A percentile compares a stretch with the other conserved stretches of the same genome.
Evolutionary conservation across 257 asterid species (phyloP).

Genomic region (Solanum ossicruentum): DNA sequence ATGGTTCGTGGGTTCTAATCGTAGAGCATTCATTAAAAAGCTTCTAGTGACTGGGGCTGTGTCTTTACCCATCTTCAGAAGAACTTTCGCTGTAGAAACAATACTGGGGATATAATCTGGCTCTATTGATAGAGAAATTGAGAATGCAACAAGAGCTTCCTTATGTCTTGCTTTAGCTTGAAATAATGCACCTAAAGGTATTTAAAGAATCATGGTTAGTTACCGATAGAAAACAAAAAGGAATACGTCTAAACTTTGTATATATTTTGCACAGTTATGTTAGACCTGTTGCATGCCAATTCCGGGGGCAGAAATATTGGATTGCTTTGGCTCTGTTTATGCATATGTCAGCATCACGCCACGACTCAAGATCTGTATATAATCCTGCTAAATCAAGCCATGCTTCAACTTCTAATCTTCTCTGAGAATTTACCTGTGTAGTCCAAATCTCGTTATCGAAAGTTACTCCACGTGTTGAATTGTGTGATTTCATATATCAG

Average conservation of each 20-base stretch:
- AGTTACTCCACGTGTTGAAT: not conserved
- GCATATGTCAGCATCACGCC: conserved; percentile 58
- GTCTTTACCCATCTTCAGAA: conserved; percentile 35
- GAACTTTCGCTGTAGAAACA: conserved; percentile 54
- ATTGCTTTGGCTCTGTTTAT: conserved; percentile 39
- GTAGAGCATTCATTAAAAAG: conserved; percentile 66
- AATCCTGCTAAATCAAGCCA: conserved; percentile 88
- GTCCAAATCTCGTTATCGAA: not conserved
- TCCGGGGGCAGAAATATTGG: conserved; percentile 35
- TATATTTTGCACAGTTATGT: not conserved
- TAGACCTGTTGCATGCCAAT: conserved; percentile 72
- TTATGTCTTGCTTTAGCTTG: conserved; percentile 35
- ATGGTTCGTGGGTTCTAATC: conserved; percentile 68
- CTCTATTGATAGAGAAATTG: conserved; percentile 49
- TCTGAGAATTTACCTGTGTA: conserved; percentile 31
- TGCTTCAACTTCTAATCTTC: conserved; percentile 48
- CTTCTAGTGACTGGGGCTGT: conserved; percentile 58
- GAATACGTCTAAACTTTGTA: not conserved
- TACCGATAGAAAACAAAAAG: not conserved
- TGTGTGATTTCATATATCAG: not conserved
- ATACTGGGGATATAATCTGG: conserved; percentile 76
- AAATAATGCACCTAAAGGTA: conserved; percentile 34
- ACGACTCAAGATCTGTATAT: conserved; percentile 46
- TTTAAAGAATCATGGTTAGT: not conserved
- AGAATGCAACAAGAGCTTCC: conserved; percentile 63